These are phyloP conservation scores for Rhodotorula mucilaginosa DNA, from an alignment of 1,284 basidiomycete species.

Conservation along the genomic window DNA sequence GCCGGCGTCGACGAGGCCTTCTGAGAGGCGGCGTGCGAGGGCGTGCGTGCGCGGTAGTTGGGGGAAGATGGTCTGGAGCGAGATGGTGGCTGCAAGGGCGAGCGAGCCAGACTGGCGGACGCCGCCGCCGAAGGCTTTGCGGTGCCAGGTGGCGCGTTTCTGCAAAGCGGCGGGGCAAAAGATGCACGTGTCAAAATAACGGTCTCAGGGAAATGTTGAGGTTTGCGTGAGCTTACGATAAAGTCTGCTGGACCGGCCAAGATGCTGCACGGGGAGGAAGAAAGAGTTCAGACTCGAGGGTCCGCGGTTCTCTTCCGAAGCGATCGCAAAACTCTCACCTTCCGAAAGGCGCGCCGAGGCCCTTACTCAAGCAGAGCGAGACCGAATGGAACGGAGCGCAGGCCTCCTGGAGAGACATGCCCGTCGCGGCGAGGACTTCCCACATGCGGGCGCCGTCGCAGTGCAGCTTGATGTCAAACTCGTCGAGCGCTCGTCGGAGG, in stretches of 20 bases:
- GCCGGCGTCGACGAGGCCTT: conserved; percentile 69
- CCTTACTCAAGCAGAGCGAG: conserved; percentile 94
- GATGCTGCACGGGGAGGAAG: conserved; percentile 52
- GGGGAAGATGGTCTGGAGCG: conserved; percentile 77
- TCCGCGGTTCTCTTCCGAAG: no score
- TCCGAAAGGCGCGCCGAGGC: conserved; percentile 87
- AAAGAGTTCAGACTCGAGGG: not conserved
- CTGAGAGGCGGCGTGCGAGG: conserved; percentile 67
- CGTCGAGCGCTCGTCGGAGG: not conserved
- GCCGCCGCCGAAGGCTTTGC: conserved; percentile 92
- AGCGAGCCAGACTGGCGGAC: conserved; percentile 82
- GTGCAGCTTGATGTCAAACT: conserved; percentile 59
- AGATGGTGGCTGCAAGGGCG: conserved; percentile 78
- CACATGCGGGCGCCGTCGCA: conserved; percentile 94
- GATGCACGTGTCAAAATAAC: no score
- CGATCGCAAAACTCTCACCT: conserved; percentile 8
- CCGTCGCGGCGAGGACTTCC: conserved; percentile 76
- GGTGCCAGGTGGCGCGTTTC: conserved; percentile 53
- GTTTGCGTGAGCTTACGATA: conserved; percentile 54
- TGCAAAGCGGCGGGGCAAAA: not conserved
- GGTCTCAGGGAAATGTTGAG: no score
- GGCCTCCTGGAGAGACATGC: conserved; percentile 67
- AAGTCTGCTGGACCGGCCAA: conserved; percentile 77
- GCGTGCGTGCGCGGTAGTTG: conserved; percentile 71
- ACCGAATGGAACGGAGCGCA: conserved; percentile 87